Base-by-base conservation (phyloP, 352 stramenopile genomes). In the Globisporangium mamillatum region DNA sequence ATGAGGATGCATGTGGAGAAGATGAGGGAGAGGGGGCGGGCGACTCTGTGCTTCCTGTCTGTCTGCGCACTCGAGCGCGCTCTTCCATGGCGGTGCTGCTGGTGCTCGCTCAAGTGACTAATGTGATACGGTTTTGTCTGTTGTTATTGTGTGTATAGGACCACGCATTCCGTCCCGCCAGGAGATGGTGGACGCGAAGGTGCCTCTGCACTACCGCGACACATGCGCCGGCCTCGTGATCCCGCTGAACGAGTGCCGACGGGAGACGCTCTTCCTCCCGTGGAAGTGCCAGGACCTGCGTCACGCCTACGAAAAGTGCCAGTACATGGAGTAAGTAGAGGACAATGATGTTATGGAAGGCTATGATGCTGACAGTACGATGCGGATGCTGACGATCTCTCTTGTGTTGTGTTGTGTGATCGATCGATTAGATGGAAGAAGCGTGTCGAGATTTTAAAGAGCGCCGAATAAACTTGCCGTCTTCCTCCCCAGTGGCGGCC, bases 221-320 rank as follows among this genome's bases (percentile, higher is more conserved):
- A 96, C 84, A 52, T 99, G 97, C 76, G 94, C 93, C 41, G 94
- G 98, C 59, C 79, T 99, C 41, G 80, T 99, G 44, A 97, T 99
- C 64, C 86, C 89, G 66, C 78, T 99, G 55, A 99, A 99, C 79
- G 89, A 98, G 74, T 97, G 92, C 78, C 93, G 97, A 79, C 92
- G 92, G 64, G 82, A 97, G 66, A 99, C 93, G 52, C 89, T 92
- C 60, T 99, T 93, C 76, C 81, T 97, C 70, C 95, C 95, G 59
- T 98, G 94, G 81, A 93, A 98, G 77, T 99, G 97, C 80, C 86
- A 93, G 75, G 95, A 99, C 76, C 79, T 99, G 78, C 92, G 96
- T 77, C 97, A 99, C 82, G 97, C 93, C 34, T 99, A 99, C 80
- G 97, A 99, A 81, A 98, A 99, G 80, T 99, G 97, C 82, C 88